Evolutionary conservation across 78 protist genomes (phyloP).

Genomic region (Tieghemostelium lacteum): DNA sequence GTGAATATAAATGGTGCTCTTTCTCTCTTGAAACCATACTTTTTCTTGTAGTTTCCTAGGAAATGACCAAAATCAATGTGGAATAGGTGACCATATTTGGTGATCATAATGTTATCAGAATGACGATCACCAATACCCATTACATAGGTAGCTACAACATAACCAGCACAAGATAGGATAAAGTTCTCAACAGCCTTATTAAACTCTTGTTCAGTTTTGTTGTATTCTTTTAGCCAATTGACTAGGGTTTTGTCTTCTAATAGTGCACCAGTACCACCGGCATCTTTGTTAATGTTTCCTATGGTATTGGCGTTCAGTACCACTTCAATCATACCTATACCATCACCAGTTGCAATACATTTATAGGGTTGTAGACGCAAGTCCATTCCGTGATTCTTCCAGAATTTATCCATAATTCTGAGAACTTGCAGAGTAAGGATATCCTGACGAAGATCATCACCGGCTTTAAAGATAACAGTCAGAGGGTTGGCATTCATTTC

Average conservation of each 20-base stretch:
- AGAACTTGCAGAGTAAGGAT: slow-evolving; percentile 94
- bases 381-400: slow-evolving; percentile 89
- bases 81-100: slow-evolving; percentile 78
- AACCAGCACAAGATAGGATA: slow-evolving; percentile 94
- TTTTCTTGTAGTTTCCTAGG: slow-evolving; percentile 89
- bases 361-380: slow-evolving; percentile 87
- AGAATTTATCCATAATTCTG: slow-evolving; percentile 93
- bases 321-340: slow-evolving; percentile 93
- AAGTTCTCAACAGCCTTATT: slow-evolving; percentile 89
- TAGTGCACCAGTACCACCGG: slow-evolving; percentile 92
- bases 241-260: slow-evolving; percentile 76
- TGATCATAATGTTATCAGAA: slow-evolving; percentile 95
- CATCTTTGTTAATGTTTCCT: slow-evolving; percentile 84
- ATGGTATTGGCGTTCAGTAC: slow-evolving; percentile 91
- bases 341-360: slow-evolving; percentile 89
- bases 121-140: slow-evolving; percentile 98
- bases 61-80: slow-evolving; percentile 94
- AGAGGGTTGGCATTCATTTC: slow-evolving; percentile 76
- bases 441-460: slow-evolving; percentile 97
- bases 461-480: slow-evolving; percentile 78
- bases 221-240: slow-evolving; percentile 85
- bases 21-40: slow-evolving; percentile 95
- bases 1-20: slow-evolving; percentile 97
- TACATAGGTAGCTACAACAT: slow-evolving; percentile 97
- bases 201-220: slow-evolving; percentile 44